These are phyloP conservation scores for Starmerella kuoi DNA, from an alignment of 805 yeast species.

Conservation along the genomic window DNA sequence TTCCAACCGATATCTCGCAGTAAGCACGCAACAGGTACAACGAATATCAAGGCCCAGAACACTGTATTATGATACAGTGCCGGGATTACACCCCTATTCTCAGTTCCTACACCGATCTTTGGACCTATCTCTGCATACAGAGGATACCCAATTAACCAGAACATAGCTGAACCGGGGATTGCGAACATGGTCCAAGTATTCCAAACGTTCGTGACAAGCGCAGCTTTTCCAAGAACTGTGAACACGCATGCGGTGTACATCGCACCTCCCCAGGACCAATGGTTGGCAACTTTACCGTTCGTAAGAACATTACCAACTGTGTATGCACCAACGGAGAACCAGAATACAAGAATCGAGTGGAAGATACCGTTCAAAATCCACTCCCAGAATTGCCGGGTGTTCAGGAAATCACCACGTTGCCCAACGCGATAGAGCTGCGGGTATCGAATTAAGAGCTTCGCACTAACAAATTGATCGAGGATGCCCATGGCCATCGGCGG, in stretches of 20 bases:
- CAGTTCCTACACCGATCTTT: constrained; percentile 62
- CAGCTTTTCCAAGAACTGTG: constrained; percentile 91
- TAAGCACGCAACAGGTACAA: constrained; percentile 66
- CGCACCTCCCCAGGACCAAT: constrained; percentile 93
- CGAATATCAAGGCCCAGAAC: constrained; percentile 73
- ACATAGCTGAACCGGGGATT: constrained; percentile 79
- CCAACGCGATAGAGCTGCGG: constrained; percentile 90
- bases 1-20: constrained; percentile 88
- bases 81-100: constrained; percentile 66
- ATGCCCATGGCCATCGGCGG: constrained; percentile 96
- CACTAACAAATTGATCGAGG: constrained; percentile 90
- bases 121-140: constrained; percentile 81
- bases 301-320: constrained; percentile 48
- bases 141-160: constrained; percentile 84
- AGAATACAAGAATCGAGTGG: constrained; percentile 76
- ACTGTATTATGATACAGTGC: constrained; percentile 64
- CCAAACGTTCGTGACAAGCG: constrained; percentile 83
- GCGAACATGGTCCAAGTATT: constrained; percentile 84
- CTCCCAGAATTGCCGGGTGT: constrained; percentile 88
- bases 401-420: constrained; percentile 76
- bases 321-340: constrained; percentile 59
- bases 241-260: constrained; percentile 75
- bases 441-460: constrained; percentile 76
- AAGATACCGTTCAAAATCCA: constrained; percentile 94
- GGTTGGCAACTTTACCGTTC: constrained; percentile 63